Evolutionary conservation across 495 filamentous ascomycete species (phyloP).

Genomic region (Cercophora newfieldiana): DNA sequence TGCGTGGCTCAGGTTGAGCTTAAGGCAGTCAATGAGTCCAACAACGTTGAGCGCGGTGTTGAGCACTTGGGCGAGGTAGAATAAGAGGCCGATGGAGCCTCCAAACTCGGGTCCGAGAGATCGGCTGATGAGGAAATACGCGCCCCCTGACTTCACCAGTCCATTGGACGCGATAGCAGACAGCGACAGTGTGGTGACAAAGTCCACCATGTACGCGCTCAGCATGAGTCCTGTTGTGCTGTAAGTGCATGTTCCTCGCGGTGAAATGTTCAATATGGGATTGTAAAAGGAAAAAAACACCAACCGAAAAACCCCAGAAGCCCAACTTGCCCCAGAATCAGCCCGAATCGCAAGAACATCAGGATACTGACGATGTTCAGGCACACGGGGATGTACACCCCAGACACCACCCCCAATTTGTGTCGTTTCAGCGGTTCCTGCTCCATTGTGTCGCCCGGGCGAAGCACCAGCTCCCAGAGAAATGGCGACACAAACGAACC

Average conservation of each 20-base stretch:
- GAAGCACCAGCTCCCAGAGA: not conserved
- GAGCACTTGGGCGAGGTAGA: conserved; percentile 80
- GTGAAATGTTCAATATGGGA: conserved; percentile 1
- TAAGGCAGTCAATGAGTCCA: conserved; percentile 80
- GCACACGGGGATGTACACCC: conserved; percentile 83
- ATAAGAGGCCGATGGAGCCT: conserved; percentile 87
- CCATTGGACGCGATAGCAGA: conserved; percentile 90
- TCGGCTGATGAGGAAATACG: conserved; percentile 86
- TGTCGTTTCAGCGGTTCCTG: conserved; percentile 37
- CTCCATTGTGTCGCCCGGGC: conserved; percentile 30
- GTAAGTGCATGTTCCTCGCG: not conserved
- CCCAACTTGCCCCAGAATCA: conserved; percentile 76
- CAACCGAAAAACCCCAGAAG: conserved; percentile 77
- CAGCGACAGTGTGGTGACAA: conserved; percentile 81
- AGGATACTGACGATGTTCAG: conserved; percentile 90
- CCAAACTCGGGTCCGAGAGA: conserved; percentile 87
- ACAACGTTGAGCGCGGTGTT: conserved; percentile 90
- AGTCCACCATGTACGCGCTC: conserved; percentile 71
- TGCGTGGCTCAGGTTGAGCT: conserved; percentile 71
- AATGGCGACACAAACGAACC: not conserved
- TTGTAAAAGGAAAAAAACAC: conserved; percentile 13
- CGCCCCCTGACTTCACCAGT: conserved; percentile 82
- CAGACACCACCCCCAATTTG: conserved; percentile 74
- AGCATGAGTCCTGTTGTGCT: conserved; percentile 62
- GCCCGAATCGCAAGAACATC: conserved; percentile 85